Base-by-base conservation (phyloP, 2,329 filamentous ascomycete genomes). In the Coniella lustricola region DNA sequence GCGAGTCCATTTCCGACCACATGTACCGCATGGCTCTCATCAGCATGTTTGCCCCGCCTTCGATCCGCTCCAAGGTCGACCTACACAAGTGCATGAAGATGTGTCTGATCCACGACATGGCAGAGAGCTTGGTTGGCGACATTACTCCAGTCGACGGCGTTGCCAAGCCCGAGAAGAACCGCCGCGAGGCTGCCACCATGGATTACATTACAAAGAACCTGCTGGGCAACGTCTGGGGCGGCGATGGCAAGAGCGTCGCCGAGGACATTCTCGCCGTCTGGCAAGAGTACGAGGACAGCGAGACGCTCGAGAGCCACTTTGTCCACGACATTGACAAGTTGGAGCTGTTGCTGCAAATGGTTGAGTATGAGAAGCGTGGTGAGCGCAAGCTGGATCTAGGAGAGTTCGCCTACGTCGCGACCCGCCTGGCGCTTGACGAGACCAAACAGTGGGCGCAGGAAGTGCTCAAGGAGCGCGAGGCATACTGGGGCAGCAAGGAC, bases 21-120 rank as follows among this genome's bases (percentile, higher is more conserved):
- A 98, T 98, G 93, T 98, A 97, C 70, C 90, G 93, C 69, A 98
- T 98, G 93, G 89, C 90, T 43, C 79, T 98, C 57, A 89, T 98
- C 66, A 90, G 88, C 55, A 87, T 98, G 83, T 80, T 96, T 56
- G 90, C 89, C 2, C 91, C 93, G 2, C 76, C 87, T 0, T 70
- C 84, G 1, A 79, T 96, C 10, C 75, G 82, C 2, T 69, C 80
- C 0, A 78, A 77, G 34, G 74, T 97, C 60, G 85, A 97, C 63
- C 76, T 95, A 34, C 69, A 77, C 21, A 84, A 83, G 58, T 98
- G 93, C 74, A 91, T 89, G 59, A 88, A 88, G 69, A 96, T 98
- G 90, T 91, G 90, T 21, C 77, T 98, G 31, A 74, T 98, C 38
- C 93, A 98, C 72, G 93, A 98, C 70, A 96, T 98, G 89, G 93